A percentile compares a stretch with the other conserved stretches of the same genome.
Evolutionary conservation across 768 basidiomycete genomes (phyloP).

Genomic region (Boletus barrowsii): DNA sequence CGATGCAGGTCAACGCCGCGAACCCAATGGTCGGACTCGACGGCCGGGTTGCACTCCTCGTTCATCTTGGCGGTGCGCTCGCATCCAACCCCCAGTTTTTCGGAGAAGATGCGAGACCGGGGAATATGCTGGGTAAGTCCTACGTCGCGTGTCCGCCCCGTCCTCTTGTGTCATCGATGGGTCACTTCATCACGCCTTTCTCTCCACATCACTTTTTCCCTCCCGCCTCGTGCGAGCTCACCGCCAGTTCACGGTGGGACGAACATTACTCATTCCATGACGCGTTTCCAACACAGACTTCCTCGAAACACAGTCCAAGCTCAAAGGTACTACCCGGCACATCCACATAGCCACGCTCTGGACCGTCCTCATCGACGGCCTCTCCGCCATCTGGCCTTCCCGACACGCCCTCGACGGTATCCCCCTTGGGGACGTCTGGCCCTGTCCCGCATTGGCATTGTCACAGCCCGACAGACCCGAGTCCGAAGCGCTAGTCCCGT

Average conservation of each 20-base stretch:
- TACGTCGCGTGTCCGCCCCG: no score
- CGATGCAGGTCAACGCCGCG: conserved; percentile 72
- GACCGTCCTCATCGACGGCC: conserved; percentile 75
- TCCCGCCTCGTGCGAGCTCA: no score
- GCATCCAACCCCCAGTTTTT: conserved; percentile 64
- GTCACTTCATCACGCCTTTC: neutral
- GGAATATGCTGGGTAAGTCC: conserved; percentile 68
- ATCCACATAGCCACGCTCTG: conserved; percentile 79
- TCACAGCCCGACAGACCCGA: conserved; percentile 31
- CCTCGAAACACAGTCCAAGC: conserved; percentile 53
- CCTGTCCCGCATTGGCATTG: conserved; percentile 57
- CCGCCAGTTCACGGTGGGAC: neutral
- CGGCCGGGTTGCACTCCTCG: conserved; percentile 76
- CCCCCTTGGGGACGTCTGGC: conserved; percentile 92
- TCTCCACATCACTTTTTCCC: neutral
- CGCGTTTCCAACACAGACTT: conserved; percentile 47
- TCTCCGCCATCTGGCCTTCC: conserved; percentile 87
- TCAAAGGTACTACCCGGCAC: conserved; percentile 37
- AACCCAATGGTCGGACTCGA: conserved; percentile 93
- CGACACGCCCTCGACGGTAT: conserved; percentile 65
- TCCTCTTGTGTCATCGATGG: no score
- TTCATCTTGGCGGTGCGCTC: conserved; percentile 71
- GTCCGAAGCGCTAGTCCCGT: conserved; percentile 77
- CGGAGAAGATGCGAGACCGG: conserved; percentile 70
- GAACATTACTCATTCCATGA: neutral